Conservation (phyloP, 1,139 yeast genomes). For the Yamadazyma epiphylla region DNA sequence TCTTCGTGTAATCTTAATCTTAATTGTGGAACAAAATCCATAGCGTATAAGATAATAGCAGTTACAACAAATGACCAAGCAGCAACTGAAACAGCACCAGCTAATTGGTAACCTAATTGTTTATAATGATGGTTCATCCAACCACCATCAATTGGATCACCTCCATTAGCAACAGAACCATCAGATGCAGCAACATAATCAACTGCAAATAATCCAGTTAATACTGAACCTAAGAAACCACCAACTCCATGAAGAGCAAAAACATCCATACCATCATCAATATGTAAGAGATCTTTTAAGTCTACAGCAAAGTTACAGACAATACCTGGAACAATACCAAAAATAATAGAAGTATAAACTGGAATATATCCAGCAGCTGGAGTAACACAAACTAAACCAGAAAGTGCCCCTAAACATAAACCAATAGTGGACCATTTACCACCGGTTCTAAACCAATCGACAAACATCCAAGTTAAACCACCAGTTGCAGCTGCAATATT, state of each 20-base stretch:
- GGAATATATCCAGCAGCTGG: constrained; percentile 98
- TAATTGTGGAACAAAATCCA: constrained; percentile 81
- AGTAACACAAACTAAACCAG: constrained; percentile 93
- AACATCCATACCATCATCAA: constrained; percentile 95
- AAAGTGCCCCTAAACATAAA: constrained; percentile 87
- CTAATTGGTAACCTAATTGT: constrained; percentile 92
- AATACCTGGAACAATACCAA: constrained; percentile 76
- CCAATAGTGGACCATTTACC: constrained; percentile 95
- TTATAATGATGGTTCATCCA: constrained; percentile 90
- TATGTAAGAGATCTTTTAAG: constrained; percentile 63
- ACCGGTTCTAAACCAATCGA: constrained; percentile 85
- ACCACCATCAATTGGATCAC: constrained; percentile 67
- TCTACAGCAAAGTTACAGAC: constrained; percentile 84
- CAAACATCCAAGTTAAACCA: constrained; percentile 89
- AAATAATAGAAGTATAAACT: constrained; percentile 78
- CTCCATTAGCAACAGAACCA: constrained; percentile 53
- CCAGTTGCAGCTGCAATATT: constrained; percentile 90
- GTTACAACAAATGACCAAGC: constrained; percentile 83
- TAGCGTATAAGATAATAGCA: constrained; percentile 58
- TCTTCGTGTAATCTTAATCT: constrained; percentile 84
- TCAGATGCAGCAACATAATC: constrained; percentile 82
- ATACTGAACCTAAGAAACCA: constrained; percentile 76
- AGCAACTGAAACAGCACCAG: constrained; percentile 72
- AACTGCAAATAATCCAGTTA: constrained; percentile 92
- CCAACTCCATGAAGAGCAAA: constrained; percentile 94